Conservation (phyloP, 257 asterid species). For the Leonotis leonurus region DNA sequence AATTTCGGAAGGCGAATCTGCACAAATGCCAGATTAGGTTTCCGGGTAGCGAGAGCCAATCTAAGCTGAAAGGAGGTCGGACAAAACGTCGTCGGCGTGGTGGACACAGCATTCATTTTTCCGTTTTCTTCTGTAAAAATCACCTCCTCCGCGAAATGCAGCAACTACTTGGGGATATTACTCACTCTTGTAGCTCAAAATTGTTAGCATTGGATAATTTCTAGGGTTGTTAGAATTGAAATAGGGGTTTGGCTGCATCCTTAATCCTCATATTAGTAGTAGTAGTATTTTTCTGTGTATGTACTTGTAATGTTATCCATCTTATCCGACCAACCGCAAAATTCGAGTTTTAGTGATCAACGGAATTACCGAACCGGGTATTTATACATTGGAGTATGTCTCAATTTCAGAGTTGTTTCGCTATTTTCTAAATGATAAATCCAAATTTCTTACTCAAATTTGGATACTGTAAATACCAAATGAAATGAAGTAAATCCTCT, state of each 20-base stretch:
- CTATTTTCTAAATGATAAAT: too few relatives aligned
- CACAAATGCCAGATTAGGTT: slow-evolving; percentile 20
- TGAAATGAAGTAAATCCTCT: too few relatives aligned
- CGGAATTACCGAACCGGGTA: slow-evolving; percentile 28
- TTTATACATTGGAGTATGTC: neutral
- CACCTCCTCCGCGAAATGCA: slow-evolving; percentile 19
- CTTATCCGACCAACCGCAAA: slow-evolving; percentile 26
- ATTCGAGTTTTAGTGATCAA: slow-evolving; percentile 15
- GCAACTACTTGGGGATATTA: neutral
- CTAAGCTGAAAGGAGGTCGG: slow-evolving; percentile 90
- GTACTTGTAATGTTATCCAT: neutral
- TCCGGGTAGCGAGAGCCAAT: slow-evolving; percentile 52
- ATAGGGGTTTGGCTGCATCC: slow-evolving; percentile 16
- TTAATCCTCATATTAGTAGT: too few relatives aligned
- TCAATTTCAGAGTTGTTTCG: neutral
- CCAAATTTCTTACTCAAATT: too few relatives aligned
- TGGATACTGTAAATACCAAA: too few relatives aligned
- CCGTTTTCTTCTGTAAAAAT: neutral
- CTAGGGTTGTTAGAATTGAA: slow-evolving; percentile 19
- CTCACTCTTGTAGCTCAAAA: neutral
- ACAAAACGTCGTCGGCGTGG: slow-evolving; percentile 51
- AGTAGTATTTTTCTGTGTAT: too few relatives aligned
- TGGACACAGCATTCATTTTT: slow-evolving; percentile 58
- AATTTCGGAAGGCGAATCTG: slow-evolving; percentile 35
- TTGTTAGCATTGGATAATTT: slow-evolving; percentile 5